Conservation (phyloP, 306 rosid species). For the Prunus davidiana region DNA sequence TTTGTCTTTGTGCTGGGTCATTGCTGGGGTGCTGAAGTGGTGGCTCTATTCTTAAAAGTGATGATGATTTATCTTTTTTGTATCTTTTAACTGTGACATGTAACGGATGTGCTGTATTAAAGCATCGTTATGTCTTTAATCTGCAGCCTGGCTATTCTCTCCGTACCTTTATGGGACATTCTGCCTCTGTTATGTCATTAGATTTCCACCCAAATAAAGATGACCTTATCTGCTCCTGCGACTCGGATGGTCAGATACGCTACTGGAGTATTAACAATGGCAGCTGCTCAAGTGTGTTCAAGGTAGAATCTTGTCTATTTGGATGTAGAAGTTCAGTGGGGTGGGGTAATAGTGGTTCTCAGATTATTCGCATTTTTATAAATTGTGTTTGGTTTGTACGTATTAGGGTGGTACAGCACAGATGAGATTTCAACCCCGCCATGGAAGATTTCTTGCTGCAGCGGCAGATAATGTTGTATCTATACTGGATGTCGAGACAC, state of each 20-base stretch:
- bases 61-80: background rate
- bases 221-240: constrained; percentile 91
- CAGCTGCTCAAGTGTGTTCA: constrained; percentile 61
- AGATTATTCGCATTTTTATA: constrained; percentile 2
- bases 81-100: background rate
- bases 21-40: background rate
- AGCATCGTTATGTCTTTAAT: background rate
- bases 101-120: background rate
- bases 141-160: constrained; percentile 88
- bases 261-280: constrained; percentile 95
- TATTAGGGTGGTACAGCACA: constrained; percentile 81
- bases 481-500: constrained; percentile 87
- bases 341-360: constrained; percentile 2
- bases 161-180: constrained; percentile 86
- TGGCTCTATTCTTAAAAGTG: background rate
- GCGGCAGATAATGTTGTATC: constrained; percentile 88
- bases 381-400: constrained; percentile 14
- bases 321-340: constrained; percentile 5
- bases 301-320: constrained; percentile 44
- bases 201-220: constrained; percentile 97
- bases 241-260: constrained; percentile 88
- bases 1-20: background rate
- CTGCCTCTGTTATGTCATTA: constrained; percentile 72
- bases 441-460: constrained; percentile 86
- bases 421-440: constrained; percentile 90